Evolutionary conservation across 345 rosid genomes (phyloP), one percentile per base, ranked within the genome.

Genomic region (Euphorbia tirucalli): DNA sequence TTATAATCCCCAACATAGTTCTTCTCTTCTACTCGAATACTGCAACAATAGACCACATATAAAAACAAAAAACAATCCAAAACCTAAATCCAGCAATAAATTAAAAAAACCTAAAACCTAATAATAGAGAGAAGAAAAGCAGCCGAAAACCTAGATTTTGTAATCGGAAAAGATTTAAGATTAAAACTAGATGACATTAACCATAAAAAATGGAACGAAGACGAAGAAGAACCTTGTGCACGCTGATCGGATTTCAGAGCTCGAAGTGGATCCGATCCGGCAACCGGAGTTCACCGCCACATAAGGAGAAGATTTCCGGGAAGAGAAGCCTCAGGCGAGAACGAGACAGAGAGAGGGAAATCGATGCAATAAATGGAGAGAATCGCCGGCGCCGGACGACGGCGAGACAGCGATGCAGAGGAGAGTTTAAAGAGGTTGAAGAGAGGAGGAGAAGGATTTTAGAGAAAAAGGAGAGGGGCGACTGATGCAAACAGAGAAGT

Each of bases 1-100:
- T 82, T 50, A 84, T 43, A 76, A 84, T 79, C 70, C 89, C 88
- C 79, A 83, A 80, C 98, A 90, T 93, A 70, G 80, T 83, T 39
- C 56, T 14, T n/a, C 32, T 18, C 39, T 60, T 50, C 41, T 61
- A 37, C 46, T 61, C 32, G 39, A 65, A 65, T 9, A 27, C 72
- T 55, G 74, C 79, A 52, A 52, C 11, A 48, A 54, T 7, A 50
- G 63, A n/a, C 18, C 37, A 43, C 54, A 61, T 14, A 54, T 25
- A 22, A 22, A 10, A 73, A 65, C 15, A 15, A 73, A 22, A 21
- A 41, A 28, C 30, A 5, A 27, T 35, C 22, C 58, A 13, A 49
- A 25, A 22, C 13, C n/a, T 30, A 7, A 13, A 43, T 19, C 21
- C 28, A 56, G 61, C 28, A 57, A 57, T 25, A 25, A 55, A 57